Evolutionary conservation across 768 basidiomycete genomes (phyloP).

Genomic region (Cytidiella melzeri): DNA sequence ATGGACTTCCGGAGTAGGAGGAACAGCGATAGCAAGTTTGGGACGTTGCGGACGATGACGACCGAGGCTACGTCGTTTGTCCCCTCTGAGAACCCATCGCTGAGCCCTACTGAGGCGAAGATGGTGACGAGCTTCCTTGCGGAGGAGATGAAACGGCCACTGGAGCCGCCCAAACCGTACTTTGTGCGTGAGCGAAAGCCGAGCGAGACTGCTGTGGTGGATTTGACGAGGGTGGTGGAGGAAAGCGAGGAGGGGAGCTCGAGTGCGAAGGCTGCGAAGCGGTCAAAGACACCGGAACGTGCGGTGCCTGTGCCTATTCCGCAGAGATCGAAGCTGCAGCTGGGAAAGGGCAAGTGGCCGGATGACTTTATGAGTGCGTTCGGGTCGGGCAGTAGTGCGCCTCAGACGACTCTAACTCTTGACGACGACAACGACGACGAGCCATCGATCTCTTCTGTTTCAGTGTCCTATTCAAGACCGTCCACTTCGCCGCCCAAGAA

Average conservation of each 20-base stretch:
- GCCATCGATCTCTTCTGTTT: constrained; percentile 16
- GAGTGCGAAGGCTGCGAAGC: constrained; percentile 30
- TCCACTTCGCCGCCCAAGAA: constrained; percentile 47
- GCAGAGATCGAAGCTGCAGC: constrained; percentile 29
- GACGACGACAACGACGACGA: constrained; percentile 18
- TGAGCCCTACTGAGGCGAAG: constrained; percentile 61
- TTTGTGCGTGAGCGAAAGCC: constrained; percentile 47
- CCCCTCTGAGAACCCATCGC: constrained; percentile 52
- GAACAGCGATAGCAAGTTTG: constrained; percentile 54
- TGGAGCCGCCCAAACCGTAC: constrained; percentile 12
- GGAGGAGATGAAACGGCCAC: constrained; percentile 30
- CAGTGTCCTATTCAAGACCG: constrained; percentile 30
- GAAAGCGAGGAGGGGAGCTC: constrained; percentile 51
- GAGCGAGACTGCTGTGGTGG: constrained; percentile 56
- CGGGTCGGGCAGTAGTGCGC: constrained; percentile 20
- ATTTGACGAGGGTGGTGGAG: constrained; percentile 64
- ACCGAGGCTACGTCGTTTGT: constrained; percentile 69
- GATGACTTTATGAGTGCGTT: constrained; percentile 72
- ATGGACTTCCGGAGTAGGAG: constrained; percentile 33
- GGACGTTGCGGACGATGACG: constrained; percentile 75
- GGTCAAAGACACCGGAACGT: constrained; percentile 10
- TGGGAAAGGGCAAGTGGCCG: constrained; percentile 79
- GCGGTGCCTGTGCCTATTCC: constrained; percentile 4
- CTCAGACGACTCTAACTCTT: constrained; percentile 10
- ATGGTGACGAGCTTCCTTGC: constrained; percentile 45